These are phyloP conservation scores for Vitis hybrid DNA, from an alignment of 177 flowering plant species.

Conservation along the genomic window DNA sequence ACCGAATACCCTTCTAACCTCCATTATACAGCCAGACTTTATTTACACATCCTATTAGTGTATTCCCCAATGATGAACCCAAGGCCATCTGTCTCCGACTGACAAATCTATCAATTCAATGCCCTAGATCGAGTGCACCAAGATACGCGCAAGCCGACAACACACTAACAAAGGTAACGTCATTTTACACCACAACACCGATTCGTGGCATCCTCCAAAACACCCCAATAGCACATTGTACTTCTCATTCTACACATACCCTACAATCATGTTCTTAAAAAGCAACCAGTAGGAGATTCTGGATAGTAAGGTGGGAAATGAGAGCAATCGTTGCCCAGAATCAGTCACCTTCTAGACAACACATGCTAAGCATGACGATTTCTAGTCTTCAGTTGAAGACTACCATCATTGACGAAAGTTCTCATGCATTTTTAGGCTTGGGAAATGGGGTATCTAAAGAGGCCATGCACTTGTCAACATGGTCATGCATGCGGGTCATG, in stretches of 20 bases:
- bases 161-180: slow-evolving; percentile 9
- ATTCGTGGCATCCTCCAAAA: slow-evolving; percentile 44
- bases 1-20: not conserved
- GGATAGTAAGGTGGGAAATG: too few relatives aligned
- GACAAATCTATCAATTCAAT: slow-evolving; percentile 20
- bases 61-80: slow-evolving; percentile 17
- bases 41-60: slow-evolving; percentile 18
- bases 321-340: too few relatives aligned
- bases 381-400: too few relatives aligned
- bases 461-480: too few relatives aligned
- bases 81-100: slow-evolving; percentile 48
- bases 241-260: slow-evolving; percentile 40
- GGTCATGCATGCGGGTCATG: too few relatives aligned
- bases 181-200: slow-evolving; percentile 12
- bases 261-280: slow-evolving; percentile 9
- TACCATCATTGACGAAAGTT: too few relatives aligned
- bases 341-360: too few relatives aligned
- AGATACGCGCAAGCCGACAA: slow-evolving; percentile 24
- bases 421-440: too few relatives aligned
- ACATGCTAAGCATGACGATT: rapidly evolving
- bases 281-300: too few relatives aligned
- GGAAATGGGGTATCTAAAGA: too few relatives aligned
- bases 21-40: slow-evolving; percentile 19
- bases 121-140: slow-evolving; percentile 18
- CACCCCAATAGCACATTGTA: slow-evolving; percentile 43